Evolutionary conservation across 164 flowering plant species (phyloP), one percentile per base, ranked within the genome.

Genomic region (Aristolochia contorta): DNA sequence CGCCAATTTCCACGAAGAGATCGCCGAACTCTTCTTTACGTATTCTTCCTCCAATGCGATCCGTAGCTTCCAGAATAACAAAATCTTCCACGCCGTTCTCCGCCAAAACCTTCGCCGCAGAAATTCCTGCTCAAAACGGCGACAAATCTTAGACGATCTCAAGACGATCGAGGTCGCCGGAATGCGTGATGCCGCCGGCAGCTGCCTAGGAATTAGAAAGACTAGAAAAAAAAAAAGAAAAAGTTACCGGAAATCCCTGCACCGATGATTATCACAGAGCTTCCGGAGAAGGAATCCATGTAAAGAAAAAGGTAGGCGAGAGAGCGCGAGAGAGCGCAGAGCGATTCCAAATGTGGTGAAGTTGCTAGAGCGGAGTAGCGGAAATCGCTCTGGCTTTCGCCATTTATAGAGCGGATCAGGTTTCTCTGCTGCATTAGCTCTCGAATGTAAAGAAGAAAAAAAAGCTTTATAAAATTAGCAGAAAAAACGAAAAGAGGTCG

Each of bases 11-110:
- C 65, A 89, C 91, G 64, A 86, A 56, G 27, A 84, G 74, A 33
- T 83, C 91, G 9, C 91, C 85, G 70, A 92, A 92, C 45, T 62
- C 69, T 55, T 87, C 79, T 51, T 82, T 87, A 7, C 82, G 75
- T 43, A 92, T 80, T 69, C 98, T 71, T 1, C 98, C 98, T 0
- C 98, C 98, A 43, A 89, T 81, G 13, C 89, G 81, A 63, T 87
- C 96, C 51, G 96, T 68, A 19, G 96, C 96, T 64, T 92, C 98
- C 15, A 92, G 65, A 33, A 92, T 84, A 57, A 87, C 56, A 37
- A 87, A 20, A 62, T 91, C 95, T 12, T 79, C 81, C 51, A 88
- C 77, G 20, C 95, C 96, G 60, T 82, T 80, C 72, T 85, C 91
- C 30, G 82, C 80, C 64, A 91, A 52, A 13, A 72, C 80, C 74